Percentiles rank a stretch among this genome's conserved stretches.
Evolutionary conservation across 2,329 filamentous ascomycete genomes (phyloP).

Genomic region (Trichoderma harzianum): DNA sequence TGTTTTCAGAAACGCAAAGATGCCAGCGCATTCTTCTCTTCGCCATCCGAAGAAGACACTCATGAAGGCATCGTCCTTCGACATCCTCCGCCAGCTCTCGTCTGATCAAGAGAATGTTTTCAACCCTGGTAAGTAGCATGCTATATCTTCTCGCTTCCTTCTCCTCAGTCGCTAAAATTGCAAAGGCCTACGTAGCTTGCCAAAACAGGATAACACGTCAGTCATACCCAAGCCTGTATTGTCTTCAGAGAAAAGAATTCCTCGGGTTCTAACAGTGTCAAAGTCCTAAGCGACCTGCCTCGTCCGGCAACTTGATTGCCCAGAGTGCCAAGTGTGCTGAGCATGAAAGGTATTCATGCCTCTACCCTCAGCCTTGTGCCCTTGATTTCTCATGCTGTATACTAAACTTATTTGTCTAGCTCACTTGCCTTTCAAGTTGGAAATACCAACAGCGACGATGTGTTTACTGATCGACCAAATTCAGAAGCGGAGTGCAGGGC

Average conservation of each 20-base stretch:
- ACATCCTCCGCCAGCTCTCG: not conserved
- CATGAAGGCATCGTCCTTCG: slow-evolving; percentile 14
- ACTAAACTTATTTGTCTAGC: not conserved
- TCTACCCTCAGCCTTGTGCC: not conserved
- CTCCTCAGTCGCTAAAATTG: not conserved
- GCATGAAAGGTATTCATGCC: not conserved
- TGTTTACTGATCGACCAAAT: not conserved
- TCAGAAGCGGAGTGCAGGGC: not conserved
- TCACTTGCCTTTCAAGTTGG: slow-evolving; percentile 18
- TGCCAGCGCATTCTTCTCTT: slow-evolving; percentile 6
- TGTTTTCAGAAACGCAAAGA: not conserved
- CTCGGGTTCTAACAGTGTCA: not conserved
- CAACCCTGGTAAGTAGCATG: not conserved
- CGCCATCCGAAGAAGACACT: slow-evolving; percentile 10
- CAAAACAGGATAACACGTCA: not conserved
- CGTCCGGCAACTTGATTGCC: not conserved
- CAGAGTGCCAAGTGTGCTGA: not conserved
- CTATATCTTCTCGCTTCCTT: not conserved
- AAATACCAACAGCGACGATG: slow-evolving; percentile 4
- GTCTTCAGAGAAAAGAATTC: not conserved
- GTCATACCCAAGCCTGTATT: not conserved
- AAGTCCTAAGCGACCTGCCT: slow-evolving; percentile 8
- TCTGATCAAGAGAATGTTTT: not conserved
- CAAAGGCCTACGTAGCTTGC: not conserved
- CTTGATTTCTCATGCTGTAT: not conserved